Conservation (phyloP, 2,329 filamentous ascomycete genomes). For the Arthrocladium fulminans region DNA sequence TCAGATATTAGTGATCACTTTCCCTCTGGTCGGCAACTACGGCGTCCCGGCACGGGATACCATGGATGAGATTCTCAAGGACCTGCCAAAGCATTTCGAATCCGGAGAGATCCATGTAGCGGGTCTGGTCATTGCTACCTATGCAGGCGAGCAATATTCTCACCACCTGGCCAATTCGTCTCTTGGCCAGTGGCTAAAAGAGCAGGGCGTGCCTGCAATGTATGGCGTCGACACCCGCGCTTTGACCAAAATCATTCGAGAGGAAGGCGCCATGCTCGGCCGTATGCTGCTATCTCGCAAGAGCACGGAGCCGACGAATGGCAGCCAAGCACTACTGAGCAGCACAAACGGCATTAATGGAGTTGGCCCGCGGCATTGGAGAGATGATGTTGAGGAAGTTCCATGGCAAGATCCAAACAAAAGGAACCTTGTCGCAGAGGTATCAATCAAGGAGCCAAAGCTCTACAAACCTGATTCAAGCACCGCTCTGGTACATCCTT, state of each 20-base stretch:
- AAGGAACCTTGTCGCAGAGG: slow-evolving; percentile 61
- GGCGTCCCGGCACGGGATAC: slow-evolving; percentile 83
- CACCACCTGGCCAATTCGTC: slow-evolving; percentile 89
- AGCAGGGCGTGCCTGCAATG: slow-evolving; percentile 87
- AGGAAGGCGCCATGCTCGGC: slow-evolving; percentile 93
- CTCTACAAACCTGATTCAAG: slow-evolving; percentile 69
- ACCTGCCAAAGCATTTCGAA: slow-evolving; percentile 88
- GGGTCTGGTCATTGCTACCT: slow-evolving; percentile 81
- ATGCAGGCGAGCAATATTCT: slow-evolving; percentile 89
- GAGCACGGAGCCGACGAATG: slow-evolving; percentile 28
- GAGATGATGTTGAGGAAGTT: slow-evolving; percentile 61
- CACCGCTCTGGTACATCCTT: slow-evolving; percentile 72
- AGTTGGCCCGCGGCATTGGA: slow-evolving; percentile 38
- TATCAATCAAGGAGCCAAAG: slow-evolving; percentile 79
- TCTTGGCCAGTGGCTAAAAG: slow-evolving; percentile 88
- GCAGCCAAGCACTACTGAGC: slow-evolving; percentile 22
- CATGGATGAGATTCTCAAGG: slow-evolving; percentile 73
- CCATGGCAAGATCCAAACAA: slow-evolving; percentile 89
- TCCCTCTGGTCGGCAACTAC: slow-evolving; percentile 94
- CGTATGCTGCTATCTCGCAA: slow-evolving; percentile 69
- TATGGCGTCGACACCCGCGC: slow-evolving; percentile 90
- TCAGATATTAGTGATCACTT: slow-evolving; percentile 94
- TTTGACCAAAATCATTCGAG: slow-evolving; percentile 85
- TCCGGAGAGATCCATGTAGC: slow-evolving; percentile 87
- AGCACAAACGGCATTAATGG: slow-evolving; percentile 29